These are phyloP conservation scores for Ophiostoma fasciatum DNA, from an alignment of 2,329 filamentous ascomycete species.

Conservation along the genomic window DNA sequence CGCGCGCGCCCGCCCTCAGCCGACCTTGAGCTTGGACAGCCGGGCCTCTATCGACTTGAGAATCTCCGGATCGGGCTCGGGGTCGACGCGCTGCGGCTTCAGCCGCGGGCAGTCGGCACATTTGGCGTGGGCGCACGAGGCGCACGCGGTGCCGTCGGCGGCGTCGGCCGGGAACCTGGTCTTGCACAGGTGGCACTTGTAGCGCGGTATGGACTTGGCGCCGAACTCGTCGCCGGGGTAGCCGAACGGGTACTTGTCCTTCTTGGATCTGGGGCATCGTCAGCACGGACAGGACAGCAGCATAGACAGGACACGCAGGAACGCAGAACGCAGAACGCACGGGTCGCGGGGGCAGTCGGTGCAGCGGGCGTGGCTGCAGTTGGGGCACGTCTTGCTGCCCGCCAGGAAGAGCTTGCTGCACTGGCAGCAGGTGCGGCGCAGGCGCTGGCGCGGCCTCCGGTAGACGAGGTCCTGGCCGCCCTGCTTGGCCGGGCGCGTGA, in stretches of 20 bases:
- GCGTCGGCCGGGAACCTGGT: conserved; percentile 37
- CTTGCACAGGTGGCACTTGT: conserved; percentile 49
- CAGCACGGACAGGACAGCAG: too few species aligned
- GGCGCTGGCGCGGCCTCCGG: conserved; percentile 56
- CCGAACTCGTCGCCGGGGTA: conserved; percentile 53
- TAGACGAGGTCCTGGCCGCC: conserved; percentile 58
- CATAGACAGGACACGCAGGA: background rate
- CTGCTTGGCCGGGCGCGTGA: conserved; percentile 50
- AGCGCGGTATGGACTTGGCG: conserved; percentile 33
- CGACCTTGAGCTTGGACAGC: conserved; percentile 28
- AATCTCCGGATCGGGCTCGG: conserved; percentile 45
- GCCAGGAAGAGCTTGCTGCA: conserved; percentile 49
- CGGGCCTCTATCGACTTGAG: conserved; percentile 42
- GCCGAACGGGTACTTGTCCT: conserved; percentile 52
- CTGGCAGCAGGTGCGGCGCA: conserved; percentile 62
- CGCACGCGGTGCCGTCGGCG: conserved; percentile 38
- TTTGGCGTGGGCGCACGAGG: conserved; percentile 44
- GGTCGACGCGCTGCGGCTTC: conserved; percentile 44
- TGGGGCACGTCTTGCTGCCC: conserved; percentile 46
- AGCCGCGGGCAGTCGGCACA: conserved; percentile 44
- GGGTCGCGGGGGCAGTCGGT: conserved; percentile 69
- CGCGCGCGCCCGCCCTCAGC: too few species aligned
- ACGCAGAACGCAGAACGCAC: conserved; percentile 31
- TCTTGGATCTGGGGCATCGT: conserved; percentile 38
- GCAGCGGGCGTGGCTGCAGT: conserved; percentile 61